Evolutionary conservation across 805 yeast species (phyloP), one percentile per base, ranked within the genome.

Genomic region (Wickerhamiella shivajii): DNA sequence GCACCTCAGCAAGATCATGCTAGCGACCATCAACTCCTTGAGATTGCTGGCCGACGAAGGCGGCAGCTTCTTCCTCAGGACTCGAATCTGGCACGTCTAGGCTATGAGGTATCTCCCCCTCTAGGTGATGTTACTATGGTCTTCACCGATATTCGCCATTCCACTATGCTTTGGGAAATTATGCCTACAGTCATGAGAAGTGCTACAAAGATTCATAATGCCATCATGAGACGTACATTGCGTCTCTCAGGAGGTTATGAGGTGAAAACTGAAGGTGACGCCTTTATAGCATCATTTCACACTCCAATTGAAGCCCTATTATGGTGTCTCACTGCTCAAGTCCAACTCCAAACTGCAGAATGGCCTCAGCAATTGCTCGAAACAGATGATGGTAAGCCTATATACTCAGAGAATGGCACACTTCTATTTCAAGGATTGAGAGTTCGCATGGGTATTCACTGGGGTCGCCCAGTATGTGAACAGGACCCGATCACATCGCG

Each of bases 231-330:
- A 50, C 69, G 97, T 31, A 92, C 83, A 44, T 59, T 90, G 41
- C 69, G 95, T 45, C 75, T 85, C 30, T 81, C 80, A 50, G 96
- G 97, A 22, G 99, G 98, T 2, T 90, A 90, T 52, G 99, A 90
- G 54, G 98, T 90, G 18, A 90, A 90, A 53, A 90, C 96, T 2
- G 99, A 90, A 71, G 99, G 99, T 51, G 99, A 90, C 64, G 94
- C 98, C 0, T 90, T 90, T 47, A 85, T 90, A 81, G 96, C 90
- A 10, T 81, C 96, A 9, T 90, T 90, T 55, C 93, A 95, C 0
- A 76, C 93, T 0, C 87, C 93, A 1, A 71, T 87, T 0, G 67
- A 87, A 13, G 97, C 97, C 0, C 61, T 90, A 40, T 63, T 83
- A 23, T 90, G 98, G 97, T 83, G 96, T 61, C 74, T 85, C 53